Evolutionary conservation across 108 stramenopile genomes (phyloP), one percentile per base, ranked within the genome.

Genomic region (Mediolabrus comicus): DNA sequence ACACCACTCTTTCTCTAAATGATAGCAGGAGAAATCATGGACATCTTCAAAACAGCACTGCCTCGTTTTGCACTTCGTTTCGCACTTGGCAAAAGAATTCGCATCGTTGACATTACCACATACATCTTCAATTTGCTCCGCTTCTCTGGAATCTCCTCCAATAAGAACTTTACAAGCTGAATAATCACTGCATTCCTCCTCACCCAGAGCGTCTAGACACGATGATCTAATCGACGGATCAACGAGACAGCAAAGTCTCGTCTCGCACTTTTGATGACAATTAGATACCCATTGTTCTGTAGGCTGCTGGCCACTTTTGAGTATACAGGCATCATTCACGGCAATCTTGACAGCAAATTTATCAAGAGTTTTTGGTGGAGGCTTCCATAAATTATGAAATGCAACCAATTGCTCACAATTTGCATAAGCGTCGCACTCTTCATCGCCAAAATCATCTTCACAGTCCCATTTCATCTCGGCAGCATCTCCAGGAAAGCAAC

Each of bases 1-100:
- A 43, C 68, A 69, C 68, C 68, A 69, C 27, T 43, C 57, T 41
- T 69, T 27, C 43, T 69, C 58, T 57, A 58, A 59, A 39, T 58
- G 38, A 59, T 69, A 69, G 58, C 68, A 69, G 10, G 68, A 69
- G 31, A 31, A 46, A 28, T 36, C 1, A 4, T 56, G 58, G 4
- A 26, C 55, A 22, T 59, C 30, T 69, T 69, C 39, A 31, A 69
- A 69, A 32, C 68, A 69, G 26, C 68, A 69, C 16, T 56, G 22
- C 19, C 68, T 33, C 13, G 33, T 2, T 13, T 57, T 46, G 41
- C 68, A 69, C 22, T 29, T 69, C 14, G 24, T 38, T 59, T 56
- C 22, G 36, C 68, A 69, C 9, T 49, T 38, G 3, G 30, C n/a
- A 57, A 39, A 55, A 43, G 28, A 43, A 17, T 12, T 30, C 2